These are phyloP conservation scores for Penicillium griseofulvum DNA, from an alignment of 2,329 filamentous ascomycete genomes.

Conservation along the genomic window DNA sequence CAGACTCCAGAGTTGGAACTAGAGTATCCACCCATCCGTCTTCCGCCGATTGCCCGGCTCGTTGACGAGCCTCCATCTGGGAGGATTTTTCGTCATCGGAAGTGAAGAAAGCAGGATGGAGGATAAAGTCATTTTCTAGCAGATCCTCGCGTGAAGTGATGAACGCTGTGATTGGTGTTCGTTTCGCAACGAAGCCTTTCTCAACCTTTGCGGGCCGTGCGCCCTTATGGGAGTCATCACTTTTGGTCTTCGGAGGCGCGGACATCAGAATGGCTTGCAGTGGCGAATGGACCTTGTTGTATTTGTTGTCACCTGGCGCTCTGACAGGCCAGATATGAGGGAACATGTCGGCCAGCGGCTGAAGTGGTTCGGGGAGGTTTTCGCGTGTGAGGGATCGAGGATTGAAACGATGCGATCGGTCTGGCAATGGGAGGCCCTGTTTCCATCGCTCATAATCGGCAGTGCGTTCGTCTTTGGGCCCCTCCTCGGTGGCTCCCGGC, in stretches of 20 bases:
- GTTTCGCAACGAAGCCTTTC: constrained; percentile 67
- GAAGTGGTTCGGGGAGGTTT: constrained; percentile 50
- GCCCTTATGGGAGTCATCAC: constrained; percentile 54
- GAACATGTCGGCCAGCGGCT: constrained; percentile 78
- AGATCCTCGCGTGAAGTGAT: constrained; percentile 71
- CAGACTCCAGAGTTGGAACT: constrained; percentile 66
- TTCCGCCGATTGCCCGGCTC: constrained; percentile 47
- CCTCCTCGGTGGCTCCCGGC: constrained; percentile 20
- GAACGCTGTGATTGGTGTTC: constrained; percentile 79
- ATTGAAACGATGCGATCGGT: constrained; percentile 34
- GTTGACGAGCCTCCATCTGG: constrained; percentile 54
- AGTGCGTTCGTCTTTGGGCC: constrained; percentile 17
- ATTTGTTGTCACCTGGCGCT: constrained; percentile 80
- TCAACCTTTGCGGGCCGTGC: constrained; percentile 62
- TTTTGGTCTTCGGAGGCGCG: constrained; percentile 65
- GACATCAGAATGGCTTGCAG: constrained; percentile 79
- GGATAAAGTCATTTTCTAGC: constrained; percentile 74
- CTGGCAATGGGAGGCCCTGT: constrained; percentile 36
- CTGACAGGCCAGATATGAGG: constrained; percentile 84
- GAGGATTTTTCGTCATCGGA: constrained; percentile 56
- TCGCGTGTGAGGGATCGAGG: constrained; percentile 32
- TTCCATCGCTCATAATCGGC: constrained; percentile 42
- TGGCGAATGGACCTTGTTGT: constrained; percentile 80
- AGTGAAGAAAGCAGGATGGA: constrained; percentile 74
- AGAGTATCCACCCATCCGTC: constrained; percentile 81